Evolutionary conservation across 2,329 filamentous ascomycete genomes (phyloP), one percentile per base, ranked within the genome.

Genomic region (Aureobasidium mangrovei): DNA sequence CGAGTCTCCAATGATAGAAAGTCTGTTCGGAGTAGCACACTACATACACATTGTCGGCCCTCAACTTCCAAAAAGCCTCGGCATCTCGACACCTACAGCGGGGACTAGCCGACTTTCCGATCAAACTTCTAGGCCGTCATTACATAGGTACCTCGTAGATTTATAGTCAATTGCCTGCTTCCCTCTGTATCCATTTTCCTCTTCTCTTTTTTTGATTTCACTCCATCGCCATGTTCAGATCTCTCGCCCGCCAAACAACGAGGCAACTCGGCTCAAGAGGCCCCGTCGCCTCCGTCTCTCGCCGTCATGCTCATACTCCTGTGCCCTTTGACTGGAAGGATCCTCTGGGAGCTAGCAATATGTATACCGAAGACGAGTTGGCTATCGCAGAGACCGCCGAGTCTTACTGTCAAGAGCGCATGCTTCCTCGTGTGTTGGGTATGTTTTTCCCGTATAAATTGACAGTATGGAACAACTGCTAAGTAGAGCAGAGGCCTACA

Each of bases 371-470:
- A 60, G 93, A 98, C 57, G 93, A 98, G 70, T 68, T 88, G 60
- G 89, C 91, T 10, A 91, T 98, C 61, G 79, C 86, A 40, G 89
- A 96, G 64, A 95, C 89, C 4, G 91, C 91, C 33, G 87, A 95
- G 70, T 81, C 88, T 58, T 98, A 97, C 67, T 97, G 91, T 68
- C 91, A 97, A 70, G 91, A 97, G 68, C 81, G 82, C 57, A 77
- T 98, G 73, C 75, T 87, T 40, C 93, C 93, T 48, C 79, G 91
- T 60, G 86, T 98, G 48, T 77, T 96, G 57, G 85, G 91, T 95
- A 77, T 61, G 59, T 32, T 41, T 36, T 57, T 57, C 41, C 28
- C 45, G 39, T 60, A 5, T 51, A 8, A 35, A 31, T 8, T 9
- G 3, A 39, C 4, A 4, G 6, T 24, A 12, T 28, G n/a, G 36